phyloP scores from a whole-genome alignment of 176 grass and related monocot species.

The Carex pumila region DNA sequence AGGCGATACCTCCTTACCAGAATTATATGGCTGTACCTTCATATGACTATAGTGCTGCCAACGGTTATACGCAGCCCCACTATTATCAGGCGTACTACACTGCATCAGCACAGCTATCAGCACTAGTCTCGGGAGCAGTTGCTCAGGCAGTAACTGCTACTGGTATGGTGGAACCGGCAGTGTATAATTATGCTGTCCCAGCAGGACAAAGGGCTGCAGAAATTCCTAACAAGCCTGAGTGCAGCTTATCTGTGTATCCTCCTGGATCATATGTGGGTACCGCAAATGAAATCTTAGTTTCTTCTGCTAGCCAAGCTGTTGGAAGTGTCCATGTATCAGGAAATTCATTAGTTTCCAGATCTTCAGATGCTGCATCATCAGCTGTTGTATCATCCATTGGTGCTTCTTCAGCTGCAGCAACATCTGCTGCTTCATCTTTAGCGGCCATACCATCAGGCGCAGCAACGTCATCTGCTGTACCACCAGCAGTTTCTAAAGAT shows the following conservation, averaged over 20 bases:
- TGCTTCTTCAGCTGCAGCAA: neutral
- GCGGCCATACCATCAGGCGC: neutral
- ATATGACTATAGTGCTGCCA: slow-evolving; percentile 53
- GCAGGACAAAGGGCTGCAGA: neutral
- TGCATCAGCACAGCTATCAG: slow-evolving; percentile 12
- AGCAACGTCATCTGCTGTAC: slow-evolving; percentile 12
- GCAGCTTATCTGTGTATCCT: neutral
- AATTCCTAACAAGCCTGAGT: slow-evolving; percentile 11
- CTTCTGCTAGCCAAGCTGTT: slow-evolving; percentile 25
- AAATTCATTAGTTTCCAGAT: neutral
- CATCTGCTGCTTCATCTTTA: neutral
- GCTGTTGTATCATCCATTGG: neutral
- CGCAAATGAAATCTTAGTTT: slow-evolving; percentile 30
- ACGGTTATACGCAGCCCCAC: slow-evolving; percentile 26
- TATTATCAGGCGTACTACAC: slow-evolving; percentile 16
- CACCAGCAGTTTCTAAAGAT: slow-evolving; percentile 41
- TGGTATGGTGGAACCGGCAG: slow-evolving; percentile 40
- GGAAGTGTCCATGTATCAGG: neutral
- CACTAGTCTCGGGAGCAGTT: slow-evolving; percentile 35
- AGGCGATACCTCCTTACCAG: slow-evolving; percentile 36
- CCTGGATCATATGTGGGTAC: slow-evolving; percentile 26
- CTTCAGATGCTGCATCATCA: neutral
- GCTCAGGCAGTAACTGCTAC: slow-evolving; percentile 36
- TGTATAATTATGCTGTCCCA: slow-evolving; percentile 38
- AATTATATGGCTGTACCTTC: slow-evolving; percentile 43